Evolutionary conservation across 1,139 yeast species (phyloP), one percentile per base, ranked within the genome.

Genomic region (Yueomyces sp.): DNA sequence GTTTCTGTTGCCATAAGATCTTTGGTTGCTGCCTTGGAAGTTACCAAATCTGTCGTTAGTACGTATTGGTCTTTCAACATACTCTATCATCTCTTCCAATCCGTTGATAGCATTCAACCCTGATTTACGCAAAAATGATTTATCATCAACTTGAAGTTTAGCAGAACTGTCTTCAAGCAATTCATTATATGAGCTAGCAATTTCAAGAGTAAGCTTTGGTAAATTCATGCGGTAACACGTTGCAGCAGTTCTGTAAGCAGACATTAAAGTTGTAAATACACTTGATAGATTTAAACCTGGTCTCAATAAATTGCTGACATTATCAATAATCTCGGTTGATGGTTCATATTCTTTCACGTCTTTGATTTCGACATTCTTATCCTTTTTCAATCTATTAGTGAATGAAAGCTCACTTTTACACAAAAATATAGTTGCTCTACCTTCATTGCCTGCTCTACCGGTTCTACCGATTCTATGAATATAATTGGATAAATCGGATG

Each of bases 381-480:
- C 64, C 30, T 56, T 54, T 41, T 62, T 54, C 53, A 81, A 68
- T 2, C 64, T 60, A 34, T 61, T 58, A 41, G 71, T 62, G 57
- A 73, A 81, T 26, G 69, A 68, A 36, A 59, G 49, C 60, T 82
- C 89, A 32, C 62, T 56, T 43, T 66, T 57, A 26, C 76, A 62
- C 38, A 73, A 52, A 54, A 75, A 78, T 39, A 78, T 59, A 7
- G 73, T 60, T 1, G 91, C 80, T 36, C 68, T 67, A 51, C 98
- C 98, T 35, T 71, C 68, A 50, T 75, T 75, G 48, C 96, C 96
- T 46, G 91, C 95, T 67, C 98, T 78, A 40, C 95, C 97, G 27
- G 97, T 89, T 72, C 98, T 81, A 47, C 98, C 98, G 53, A 89
- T 82, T 63, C 95, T 78, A 63, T 91, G 98, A 42, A 89, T 77